A percentile compares a stretch with the other conserved stretches of the same genome.
Conservation (phyloP, 1,139 yeast species). For the Zygoascus meyerae region DNA sequence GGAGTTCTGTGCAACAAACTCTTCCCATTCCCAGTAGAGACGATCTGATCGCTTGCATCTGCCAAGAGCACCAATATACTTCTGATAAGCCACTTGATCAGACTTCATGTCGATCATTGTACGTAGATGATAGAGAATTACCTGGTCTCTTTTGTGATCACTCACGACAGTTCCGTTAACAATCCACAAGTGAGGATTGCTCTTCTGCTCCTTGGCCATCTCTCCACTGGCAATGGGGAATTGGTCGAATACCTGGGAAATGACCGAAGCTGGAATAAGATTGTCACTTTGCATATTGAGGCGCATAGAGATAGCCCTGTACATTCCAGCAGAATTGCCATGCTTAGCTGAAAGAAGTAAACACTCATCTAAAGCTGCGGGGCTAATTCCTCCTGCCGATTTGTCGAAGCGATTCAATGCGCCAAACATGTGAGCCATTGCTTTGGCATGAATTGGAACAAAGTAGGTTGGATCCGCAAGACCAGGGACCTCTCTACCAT, state of each 20-base stretch:
- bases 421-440: constrained; percentile 33
- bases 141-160: constrained; percentile 26
- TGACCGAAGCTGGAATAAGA: constrained; percentile 8
- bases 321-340: constrained; percentile 31
- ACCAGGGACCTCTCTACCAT: constrained; percentile 3
- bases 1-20: constrained; percentile 8
- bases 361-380: constrained; percentile 27
- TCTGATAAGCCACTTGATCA: constrained; percentile 18
- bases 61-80: constrained; percentile 30
- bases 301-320: constrained; percentile 26
- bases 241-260: constrained; percentile 25
- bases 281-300: constrained; percentile 13
- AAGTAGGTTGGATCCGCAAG: constrained; percentile 9
- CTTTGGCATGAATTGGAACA: constrained; percentile 19
- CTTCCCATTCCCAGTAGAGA: constrained; percentile 24
- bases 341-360: constrained; percentile 25
- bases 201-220: constrained; percentile 19
- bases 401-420: constrained; percentile 25
- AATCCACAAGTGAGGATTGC: constrained; percentile 21
- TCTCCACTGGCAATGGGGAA: constrained; percentile 24
- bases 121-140: constrained; percentile 26
- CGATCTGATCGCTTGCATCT: constrained; percentile 24
- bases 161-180: constrained; percentile 24
- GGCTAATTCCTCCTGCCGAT: constrained; percentile 22
- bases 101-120: constrained; percentile 18